Percentiles rank a stretch among this genome's conserved stretches.
Evolutionary conservation across 2,329 filamentous ascomycete genomes (phyloP).

Genomic region (Fusarium robinianum): DNA sequence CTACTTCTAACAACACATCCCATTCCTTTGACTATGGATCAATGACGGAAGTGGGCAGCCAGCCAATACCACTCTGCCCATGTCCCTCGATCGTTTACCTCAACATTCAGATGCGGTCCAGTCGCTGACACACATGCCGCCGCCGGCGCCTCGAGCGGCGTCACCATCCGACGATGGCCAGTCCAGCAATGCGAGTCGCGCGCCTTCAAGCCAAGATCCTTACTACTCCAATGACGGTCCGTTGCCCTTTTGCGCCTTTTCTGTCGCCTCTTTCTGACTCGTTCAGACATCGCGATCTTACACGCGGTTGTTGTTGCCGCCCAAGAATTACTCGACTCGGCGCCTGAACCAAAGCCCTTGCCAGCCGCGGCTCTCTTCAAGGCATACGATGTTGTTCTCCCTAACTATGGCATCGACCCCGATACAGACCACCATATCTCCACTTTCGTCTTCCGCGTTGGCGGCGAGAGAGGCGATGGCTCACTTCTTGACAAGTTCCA

Average conservation of each 20-base stretch:
- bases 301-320: constrained; percentile 76
- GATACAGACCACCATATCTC: constrained; percentile 77
- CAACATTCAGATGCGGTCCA: constrained; percentile 29
- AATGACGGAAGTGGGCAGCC: constrained; percentile 38
- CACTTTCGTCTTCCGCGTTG: constrained; percentile 78
- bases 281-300: constrained; percentile 76
- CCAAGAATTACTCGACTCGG: constrained; percentile 62
- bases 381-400: constrained; percentile 79
- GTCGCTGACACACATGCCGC: constrained; percentile 38
- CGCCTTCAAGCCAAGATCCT: constrained; percentile 39
- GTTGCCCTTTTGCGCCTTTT: constrained; percentile 5
- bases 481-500: constrained; percentile 72
- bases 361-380: constrained; percentile 79
- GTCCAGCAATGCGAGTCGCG: constrained; percentile 36
- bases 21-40: constrained; percentile 39
- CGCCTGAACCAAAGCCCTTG: constrained; percentile 64
- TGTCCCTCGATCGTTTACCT: constrained; percentile 25
- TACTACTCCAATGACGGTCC: constrained; percentile 67
- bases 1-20: constrained; percentile 14
- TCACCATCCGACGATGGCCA: constrained; percentile 37
- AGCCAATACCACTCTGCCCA: constrained; percentile 37
- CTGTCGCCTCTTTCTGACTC: constrained; percentile 16
- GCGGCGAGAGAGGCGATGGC: constrained; percentile 61
- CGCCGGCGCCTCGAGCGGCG: constrained; percentile 26
- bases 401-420: constrained; percentile 69